Evolutionary conservation across 331 rosid species (phyloP).

Genomic region (Acacia pycnantha): DNA sequence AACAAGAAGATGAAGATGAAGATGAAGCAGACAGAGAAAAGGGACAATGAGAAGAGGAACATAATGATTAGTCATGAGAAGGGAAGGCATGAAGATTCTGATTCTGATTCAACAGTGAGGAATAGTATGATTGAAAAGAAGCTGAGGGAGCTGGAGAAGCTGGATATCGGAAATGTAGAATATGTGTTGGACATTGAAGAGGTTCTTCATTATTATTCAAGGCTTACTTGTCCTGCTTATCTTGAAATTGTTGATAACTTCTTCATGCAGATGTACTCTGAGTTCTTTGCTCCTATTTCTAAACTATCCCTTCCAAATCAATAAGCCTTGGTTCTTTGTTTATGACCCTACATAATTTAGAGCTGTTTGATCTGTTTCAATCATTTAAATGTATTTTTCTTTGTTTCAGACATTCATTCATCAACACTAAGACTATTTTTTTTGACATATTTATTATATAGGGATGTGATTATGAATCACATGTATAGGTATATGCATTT

Average conservation of each 20-base stretch:
- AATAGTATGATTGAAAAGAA: constrained; percentile 52
- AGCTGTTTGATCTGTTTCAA: not conserved
- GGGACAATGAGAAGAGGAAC: constrained; percentile 7
- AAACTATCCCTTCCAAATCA: not conserved
- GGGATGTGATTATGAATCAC: not conserved
- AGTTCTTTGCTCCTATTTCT: constrained; percentile 43
- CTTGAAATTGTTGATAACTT: constrained; percentile 78
- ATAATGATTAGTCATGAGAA: constrained; percentile 25
- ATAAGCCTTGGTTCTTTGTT: not conserved
- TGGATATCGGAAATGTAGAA: constrained; percentile 72
- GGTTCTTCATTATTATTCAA: constrained; percentile 82
- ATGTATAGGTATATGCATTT: not conserved
- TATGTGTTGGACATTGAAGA: constrained; percentile 82
- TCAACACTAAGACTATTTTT: not conserved
- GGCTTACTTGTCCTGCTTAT: constrained; percentile 71
- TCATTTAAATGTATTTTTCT: constrained; percentile 6
- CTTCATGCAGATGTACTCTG: constrained; percentile 64
- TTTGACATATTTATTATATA: not conserved
- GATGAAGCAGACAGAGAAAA: constrained; percentile 26
- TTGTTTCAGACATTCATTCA: not conserved
- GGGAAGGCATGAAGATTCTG: constrained; percentile 20
- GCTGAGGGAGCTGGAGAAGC: constrained; percentile 73
- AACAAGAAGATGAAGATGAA: constrained; percentile 13
- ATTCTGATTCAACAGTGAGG: not conserved
- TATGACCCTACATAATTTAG: not conserved